Conservation (phyloP, 2,329 filamentous ascomycete species). For the Colletotrichum cuscutae region DNA sequence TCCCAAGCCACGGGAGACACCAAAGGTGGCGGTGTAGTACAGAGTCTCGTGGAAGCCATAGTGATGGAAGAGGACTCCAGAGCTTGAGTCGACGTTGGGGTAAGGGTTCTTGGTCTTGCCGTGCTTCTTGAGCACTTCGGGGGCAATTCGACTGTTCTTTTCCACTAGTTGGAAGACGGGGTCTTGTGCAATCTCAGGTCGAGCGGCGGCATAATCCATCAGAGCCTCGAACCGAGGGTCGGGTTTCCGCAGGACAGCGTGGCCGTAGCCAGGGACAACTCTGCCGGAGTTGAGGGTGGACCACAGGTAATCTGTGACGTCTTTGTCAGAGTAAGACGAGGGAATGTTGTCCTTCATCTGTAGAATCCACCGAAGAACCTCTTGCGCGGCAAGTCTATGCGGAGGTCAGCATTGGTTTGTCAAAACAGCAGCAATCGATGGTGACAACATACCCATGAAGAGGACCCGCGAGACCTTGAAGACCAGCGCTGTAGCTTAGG, state of each 20-base stretch:
- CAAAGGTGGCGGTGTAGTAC: conserved; percentile 86
- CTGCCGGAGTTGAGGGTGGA: conserved; percentile 91
- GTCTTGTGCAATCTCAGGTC: conserved; percentile 85
- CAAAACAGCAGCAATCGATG: not conserved
- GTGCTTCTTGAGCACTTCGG: conserved; percentile 89
- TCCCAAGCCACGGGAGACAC: conserved; percentile 78
- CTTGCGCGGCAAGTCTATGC: conserved; percentile 85
- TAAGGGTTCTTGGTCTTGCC: conserved; percentile 99
- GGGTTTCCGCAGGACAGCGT: conserved; percentile 95
- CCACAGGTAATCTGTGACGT: conserved; percentile 93
- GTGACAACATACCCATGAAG: conserved; percentile 44
- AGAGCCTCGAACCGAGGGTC: conserved; percentile 96
- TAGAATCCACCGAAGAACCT: conserved; percentile 95
- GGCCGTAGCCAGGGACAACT: conserved; percentile 94
- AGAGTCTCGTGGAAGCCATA: conserved; percentile 97
- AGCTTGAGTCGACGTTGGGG: conserved; percentile 94
- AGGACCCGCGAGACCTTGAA: conserved; percentile 95
- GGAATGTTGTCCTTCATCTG: conserved; percentile 95
- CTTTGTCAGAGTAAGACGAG: conserved; percentile 78
- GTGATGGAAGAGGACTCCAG: conserved; percentile 96
- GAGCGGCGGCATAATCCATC: conserved; percentile 91
- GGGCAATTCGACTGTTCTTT: conserved; percentile 92
- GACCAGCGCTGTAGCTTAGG: conserved; percentile 94
- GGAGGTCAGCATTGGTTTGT: conserved; percentile 15
- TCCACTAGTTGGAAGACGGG: conserved; percentile 95